Evolutionary conservation across 2,329 filamentous ascomycete genomes (phyloP).

Genomic region (Aspergillus unguis): DNA sequence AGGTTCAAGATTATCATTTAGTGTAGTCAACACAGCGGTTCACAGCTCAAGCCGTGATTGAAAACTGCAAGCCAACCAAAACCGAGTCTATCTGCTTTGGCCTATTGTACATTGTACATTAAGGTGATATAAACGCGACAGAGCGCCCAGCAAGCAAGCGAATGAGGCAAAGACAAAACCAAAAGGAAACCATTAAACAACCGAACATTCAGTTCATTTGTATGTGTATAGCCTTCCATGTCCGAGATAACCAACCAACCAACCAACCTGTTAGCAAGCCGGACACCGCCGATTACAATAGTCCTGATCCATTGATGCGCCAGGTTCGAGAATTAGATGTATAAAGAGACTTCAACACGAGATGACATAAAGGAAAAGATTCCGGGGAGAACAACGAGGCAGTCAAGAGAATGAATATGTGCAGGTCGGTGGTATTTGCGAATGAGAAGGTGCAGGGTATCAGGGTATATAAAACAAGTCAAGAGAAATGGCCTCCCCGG

Average conservation of each 20-base stretch:
- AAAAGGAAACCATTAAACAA: background rate
- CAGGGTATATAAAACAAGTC: conserved; percentile 1
- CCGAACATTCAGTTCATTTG: background rate
- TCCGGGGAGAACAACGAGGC: too few species aligned
- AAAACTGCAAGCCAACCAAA: too few species aligned
- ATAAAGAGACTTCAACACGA: too few species aligned
- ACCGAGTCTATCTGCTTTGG: too few species aligned
- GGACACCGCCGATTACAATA: too few species aligned
- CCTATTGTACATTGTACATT: background rate
- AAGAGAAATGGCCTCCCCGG: background rate
- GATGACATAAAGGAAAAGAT: too few species aligned
- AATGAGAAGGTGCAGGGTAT: conserved; percentile 3
- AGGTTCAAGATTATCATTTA: too few species aligned
- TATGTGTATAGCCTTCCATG: background rate
- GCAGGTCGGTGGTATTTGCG: background rate
- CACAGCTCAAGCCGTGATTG: too few species aligned
- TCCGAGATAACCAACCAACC: background rate
- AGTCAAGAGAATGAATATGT: background rate
- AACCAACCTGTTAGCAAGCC: background rate
- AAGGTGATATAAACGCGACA: background rate
- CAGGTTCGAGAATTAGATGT: background rate
- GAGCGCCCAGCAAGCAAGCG: too few species aligned
- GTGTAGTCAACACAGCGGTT: too few species aligned
- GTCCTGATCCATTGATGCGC: background rate
- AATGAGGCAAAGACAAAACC: too few species aligned